These are phyloP conservation scores for Alopecurus myosuroides DNA, from an alignment of 176 grass and related monocot species.

Conservation along the genomic window DNA sequence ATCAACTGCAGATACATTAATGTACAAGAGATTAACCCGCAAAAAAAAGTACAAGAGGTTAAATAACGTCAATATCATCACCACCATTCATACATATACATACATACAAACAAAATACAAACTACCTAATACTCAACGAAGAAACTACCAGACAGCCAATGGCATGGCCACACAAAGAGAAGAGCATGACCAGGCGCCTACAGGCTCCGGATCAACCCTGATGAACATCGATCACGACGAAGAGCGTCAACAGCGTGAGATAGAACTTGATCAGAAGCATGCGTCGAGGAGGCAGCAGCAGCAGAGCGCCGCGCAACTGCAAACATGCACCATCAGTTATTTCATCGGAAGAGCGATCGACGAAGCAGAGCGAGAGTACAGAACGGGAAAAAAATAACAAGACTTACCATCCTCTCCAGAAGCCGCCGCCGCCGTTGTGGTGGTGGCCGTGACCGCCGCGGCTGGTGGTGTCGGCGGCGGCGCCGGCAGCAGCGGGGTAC, in stretches of 20 bases:
- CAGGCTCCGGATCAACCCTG: background rate
- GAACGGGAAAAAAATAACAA: background rate
- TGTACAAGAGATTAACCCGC: background rate
- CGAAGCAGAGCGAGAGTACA: background rate
- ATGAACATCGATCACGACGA: background rate
- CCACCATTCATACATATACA: background rate
- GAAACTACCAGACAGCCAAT: background rate
- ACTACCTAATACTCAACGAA: background rate
- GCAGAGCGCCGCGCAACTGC: background rate
- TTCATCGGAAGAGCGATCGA: background rate
- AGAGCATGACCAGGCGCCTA: background rate
- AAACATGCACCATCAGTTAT: background rate
- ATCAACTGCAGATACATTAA: too few relatives aligned
- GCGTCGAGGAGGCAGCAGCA: background rate
- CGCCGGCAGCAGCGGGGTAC: background rate
- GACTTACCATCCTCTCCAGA: constrained; percentile 2
- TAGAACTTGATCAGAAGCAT: background rate
- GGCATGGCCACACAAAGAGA: background rate
- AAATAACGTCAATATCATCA: background rate
- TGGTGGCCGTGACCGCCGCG: background rate
- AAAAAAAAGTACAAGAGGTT: background rate
- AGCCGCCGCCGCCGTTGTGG: background rate
- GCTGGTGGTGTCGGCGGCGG: background rate
- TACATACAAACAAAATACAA: background rate
- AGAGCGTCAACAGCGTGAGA: background rate